Percentiles rank a stretch among this genome's conserved stretches.
Conservation (phyloP, 345 rosid species). For the Microcos paniculata region DNA sequence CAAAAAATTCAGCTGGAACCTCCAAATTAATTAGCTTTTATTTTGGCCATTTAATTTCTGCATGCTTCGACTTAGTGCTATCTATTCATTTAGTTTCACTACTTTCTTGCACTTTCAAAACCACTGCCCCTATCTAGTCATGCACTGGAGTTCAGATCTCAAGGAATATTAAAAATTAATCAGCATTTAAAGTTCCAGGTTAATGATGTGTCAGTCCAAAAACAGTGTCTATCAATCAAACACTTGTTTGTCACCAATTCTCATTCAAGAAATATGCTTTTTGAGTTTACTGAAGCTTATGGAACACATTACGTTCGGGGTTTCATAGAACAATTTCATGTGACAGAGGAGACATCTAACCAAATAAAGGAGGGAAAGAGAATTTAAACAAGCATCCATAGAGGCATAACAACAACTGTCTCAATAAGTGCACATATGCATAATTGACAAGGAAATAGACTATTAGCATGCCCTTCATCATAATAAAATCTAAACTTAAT, state of each 20-base stretch:
- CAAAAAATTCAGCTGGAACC: not conserved
- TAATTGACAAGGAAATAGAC: not conserved
- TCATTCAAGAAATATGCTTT: not conserved
- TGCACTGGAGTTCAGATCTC: not conserved
- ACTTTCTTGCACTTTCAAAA: not conserved
- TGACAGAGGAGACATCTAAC: not conserved
- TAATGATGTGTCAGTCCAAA: not conserved
- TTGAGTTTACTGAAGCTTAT: not conserved
- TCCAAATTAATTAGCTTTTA: not conserved
- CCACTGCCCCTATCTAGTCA: not conserved
- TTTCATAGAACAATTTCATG: not conserved
- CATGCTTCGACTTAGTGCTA: not conserved
- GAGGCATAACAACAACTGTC: not conserved
- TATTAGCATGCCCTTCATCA: not conserved
- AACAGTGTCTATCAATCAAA: not conserved
- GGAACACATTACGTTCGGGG: not conserved
- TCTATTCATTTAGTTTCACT: not conserved
- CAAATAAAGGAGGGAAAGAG: not conserved
- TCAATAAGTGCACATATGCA: not conserved
- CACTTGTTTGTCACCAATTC: not conserved
- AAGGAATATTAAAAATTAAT: not conserved
- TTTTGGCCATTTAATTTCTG: not conserved
- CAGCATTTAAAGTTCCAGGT: not conserved
- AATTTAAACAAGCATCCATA: not conserved
- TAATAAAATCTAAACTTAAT: not conserved